Evolutionary conservation across 805 yeast genomes (phyloP).

Genomic region (Lachancea cidri): DNA sequence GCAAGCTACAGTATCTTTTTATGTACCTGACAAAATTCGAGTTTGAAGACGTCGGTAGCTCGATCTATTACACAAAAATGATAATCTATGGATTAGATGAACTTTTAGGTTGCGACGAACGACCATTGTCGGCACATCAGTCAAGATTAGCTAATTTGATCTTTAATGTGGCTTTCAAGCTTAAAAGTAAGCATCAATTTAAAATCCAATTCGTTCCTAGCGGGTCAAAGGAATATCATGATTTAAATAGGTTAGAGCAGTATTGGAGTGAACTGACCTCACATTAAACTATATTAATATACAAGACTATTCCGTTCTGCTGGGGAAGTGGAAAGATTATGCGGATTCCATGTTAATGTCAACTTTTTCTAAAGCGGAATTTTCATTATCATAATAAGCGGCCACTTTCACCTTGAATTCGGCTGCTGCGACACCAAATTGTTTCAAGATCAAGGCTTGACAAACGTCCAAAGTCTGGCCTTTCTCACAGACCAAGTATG

Average conservation of each 20-base stretch:
- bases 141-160: constrained; percentile 20
- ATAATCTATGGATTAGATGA: constrained; percentile 29
- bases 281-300: constrained; percentile 6
- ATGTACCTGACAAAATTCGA: constrained; percentile 33
- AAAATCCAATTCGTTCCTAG: constrained; percentile 9
- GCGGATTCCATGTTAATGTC: constrained; percentile 29
- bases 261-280: constrained; percentile 20
- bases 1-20: constrained; percentile 28
- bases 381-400: constrained; percentile 73
- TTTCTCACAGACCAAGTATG: constrained; percentile 71
- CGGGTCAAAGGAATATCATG: constrained; percentile 1
- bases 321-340: constrained; percentile 1
- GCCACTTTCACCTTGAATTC: constrained; percentile 77
- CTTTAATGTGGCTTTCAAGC: constrained; percentile 20
- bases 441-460: constrained; percentile 87
- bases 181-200: constrained; percentile 17
- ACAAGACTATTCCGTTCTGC: constrained; percentile 1
- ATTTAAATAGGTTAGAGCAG: constrained; percentile 15
- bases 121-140: constrained; percentile 2
- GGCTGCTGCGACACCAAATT: constrained; percentile 92
- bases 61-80: constrained; percentile 17
- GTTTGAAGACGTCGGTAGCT: constrained; percentile 12
- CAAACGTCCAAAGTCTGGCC: constrained; percentile 83
- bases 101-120: constrained; percentile 4
- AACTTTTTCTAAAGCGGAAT: constrained; percentile 30